These are phyloP conservation scores for Mesembryanthemum crystallinum DNA, from an alignment of 148 eudicot genomes.

Conservation along the genomic window DNA sequence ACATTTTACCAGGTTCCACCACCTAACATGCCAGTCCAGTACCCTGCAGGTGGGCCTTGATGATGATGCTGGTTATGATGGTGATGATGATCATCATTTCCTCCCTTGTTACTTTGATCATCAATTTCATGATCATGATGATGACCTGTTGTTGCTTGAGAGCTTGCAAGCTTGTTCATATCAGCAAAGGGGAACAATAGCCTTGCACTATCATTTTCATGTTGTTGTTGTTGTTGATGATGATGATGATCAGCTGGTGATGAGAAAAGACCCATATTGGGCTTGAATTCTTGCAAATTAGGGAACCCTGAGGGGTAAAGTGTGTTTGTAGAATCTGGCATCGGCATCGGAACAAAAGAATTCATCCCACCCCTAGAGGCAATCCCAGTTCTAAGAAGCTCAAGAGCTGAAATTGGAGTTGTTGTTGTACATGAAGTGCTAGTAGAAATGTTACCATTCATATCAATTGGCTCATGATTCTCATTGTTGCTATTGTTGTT, in stretches of 20 bases:
- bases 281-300: conserved; percentile 61
- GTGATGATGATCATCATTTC: conserved; percentile 32
- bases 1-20: conserved; percentile 46
- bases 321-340: conserved; percentile 35
- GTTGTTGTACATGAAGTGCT: conserved; percentile 25
- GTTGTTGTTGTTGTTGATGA: not conserved
- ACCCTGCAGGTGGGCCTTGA: conserved; percentile 29
- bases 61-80: conserved; percentile 24
- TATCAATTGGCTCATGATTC: conserved; percentile 14
- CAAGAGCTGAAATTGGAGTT: conserved; percentile 49
- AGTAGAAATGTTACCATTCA: conserved; percentile 12
- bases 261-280: conserved; percentile 35
- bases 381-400: conserved; percentile 52
- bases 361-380: conserved; percentile 47
- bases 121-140: conserved; percentile 13
- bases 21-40: conserved; percentile 54
- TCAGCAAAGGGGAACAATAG: conserved; percentile 64
- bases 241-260: conserved; percentile 14
- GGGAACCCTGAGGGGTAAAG: conserved; percentile 45
- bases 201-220: conserved; percentile 26
- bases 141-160: conserved; percentile 26
- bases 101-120: conserved; percentile 36
- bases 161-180: conserved; percentile 35
- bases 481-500: conserved; percentile 24
- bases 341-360: conserved; percentile 35